phyloP scores from a whole-genome alignment of 2,329 filamentous ascomycete genomes.

The Cladobotryum mycophilum region DNA sequence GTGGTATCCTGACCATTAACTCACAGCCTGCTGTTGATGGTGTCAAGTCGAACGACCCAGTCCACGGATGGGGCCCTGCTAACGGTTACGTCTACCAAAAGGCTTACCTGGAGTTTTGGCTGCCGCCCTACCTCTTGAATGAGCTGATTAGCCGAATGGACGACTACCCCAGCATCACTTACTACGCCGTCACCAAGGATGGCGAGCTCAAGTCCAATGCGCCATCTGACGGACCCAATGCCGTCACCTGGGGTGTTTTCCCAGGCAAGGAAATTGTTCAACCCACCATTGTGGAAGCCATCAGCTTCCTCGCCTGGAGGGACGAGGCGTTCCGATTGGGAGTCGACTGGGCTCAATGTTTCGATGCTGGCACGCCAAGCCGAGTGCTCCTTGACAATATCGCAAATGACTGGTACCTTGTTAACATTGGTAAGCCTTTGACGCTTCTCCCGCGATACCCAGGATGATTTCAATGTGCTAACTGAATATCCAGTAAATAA shows the following conservation, averaged over 20 bases:
- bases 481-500: conserved; percentile 69
- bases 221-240: conserved; percentile 80
- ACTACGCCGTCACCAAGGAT: conserved; percentile 83
- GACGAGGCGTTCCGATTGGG: conserved; percentile 94
- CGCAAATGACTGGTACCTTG: conserved; percentile 86
- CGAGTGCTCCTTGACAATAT: conserved; percentile 72
- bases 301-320: conserved; percentile 97
- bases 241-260: conserved; percentile 99
- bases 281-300: conserved; percentile 96
- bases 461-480: background rate
- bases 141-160: conserved; percentile 75
- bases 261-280: conserved; percentile 99
- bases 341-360: conserved; percentile 89
- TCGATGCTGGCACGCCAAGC: conserved; percentile 68
- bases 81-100: conserved; percentile 99
- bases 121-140: conserved; percentile 71
- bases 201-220: conserved; percentile 82
- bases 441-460: background rate
- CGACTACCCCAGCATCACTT: conserved; percentile 75
- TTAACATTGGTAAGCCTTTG: conserved; percentile 75
- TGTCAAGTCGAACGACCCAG: conserved; percentile 75
- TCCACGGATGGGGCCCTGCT: conserved; percentile 89
- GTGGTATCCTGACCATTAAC: conserved; percentile 91
- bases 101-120: conserved; percentile 86
- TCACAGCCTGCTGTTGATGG: conserved; percentile 94